Evolutionary conservation across 2,329 filamentous ascomycete genomes (phyloP), one percentile per base, ranked within the genome.

Genomic region (Curvularia eragrostidis): DNA sequence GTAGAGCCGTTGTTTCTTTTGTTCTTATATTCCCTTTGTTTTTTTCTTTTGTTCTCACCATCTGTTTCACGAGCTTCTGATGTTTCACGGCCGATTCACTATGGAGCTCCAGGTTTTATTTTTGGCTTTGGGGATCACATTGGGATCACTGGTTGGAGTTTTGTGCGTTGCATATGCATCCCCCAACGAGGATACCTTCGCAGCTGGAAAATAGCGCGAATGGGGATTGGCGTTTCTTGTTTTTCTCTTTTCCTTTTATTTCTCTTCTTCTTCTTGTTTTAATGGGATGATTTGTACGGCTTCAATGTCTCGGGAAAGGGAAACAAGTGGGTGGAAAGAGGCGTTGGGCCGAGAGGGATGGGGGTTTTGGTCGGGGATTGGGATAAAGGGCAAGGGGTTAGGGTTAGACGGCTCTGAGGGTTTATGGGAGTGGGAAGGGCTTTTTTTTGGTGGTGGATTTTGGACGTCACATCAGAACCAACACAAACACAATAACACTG

Each of bases 161-260:
- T 54, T 42, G 60, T 46, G 63, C 65, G 62, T 69, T 69, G 65
- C 65, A 67, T 67, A 64, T 63, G 66, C 67, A 69, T 67, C 58
- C 56, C 67, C 66, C 62, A 49, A 48, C 48, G 59, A 63, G 66
- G 66, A 70, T 70, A 70, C 67, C 67, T 68, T 70, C 67, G 67
- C 64, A 58, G 67, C 67, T 64, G 63, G 56, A 62, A 63, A 52
- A 60, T 48, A 61, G 66, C 67, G 67, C 67, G 67, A 70, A 69
- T 62, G 67, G 67, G 67, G 66, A 67, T 58, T 62, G 67, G 67
- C 64, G 67, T 70, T 64, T 61, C 57, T 63, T 44, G 1, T 54
- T n/a, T 23, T 54, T 13, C 34, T 23, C 36, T 21, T 5, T 5
- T 49, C 23, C 19, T 18, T 21, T 49, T 49, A 15, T 15, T 48